Base-by-base conservation (phyloP, 495 filamentous ascomycete genomes). In the Aspergillus bridgeri region DNA sequence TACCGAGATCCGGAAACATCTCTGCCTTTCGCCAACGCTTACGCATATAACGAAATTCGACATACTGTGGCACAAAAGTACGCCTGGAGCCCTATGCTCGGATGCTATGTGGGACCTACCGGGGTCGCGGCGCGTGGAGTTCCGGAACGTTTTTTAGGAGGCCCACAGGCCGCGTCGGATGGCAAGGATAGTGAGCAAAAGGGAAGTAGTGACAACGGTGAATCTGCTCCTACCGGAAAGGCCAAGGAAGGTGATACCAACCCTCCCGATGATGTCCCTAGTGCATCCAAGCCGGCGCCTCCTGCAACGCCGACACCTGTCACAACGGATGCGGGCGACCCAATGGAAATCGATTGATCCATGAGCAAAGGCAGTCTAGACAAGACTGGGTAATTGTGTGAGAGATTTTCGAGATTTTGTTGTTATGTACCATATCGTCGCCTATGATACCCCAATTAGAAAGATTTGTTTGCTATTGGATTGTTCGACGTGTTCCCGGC, bases 1-100 rank as follows among this genome's bases (percentile, higher is more conserved):
- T 94, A 90, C 69, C 79, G 84, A 38, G 90, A 96, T 63, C 88
- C 89, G 0, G 79, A 78, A 59, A 95, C 91, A 0, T 86, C 86
- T 0, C 78, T 96, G 21, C 83, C 88, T 9, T 96, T 90, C 69
- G 81, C 82, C 42, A 90, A 88, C 63, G 73, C 83, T 21, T 85
- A 86, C 58, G 91, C 89, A 7, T 94, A 88, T 69, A 79, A 80
- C 53, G 83, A 91, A 73, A 83, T 92, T 29, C 75, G 81, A 51
- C 77, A 72, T 7, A 81, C 87, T 46, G 61, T 74, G n/a, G 69
- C 72, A 25, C 70, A 80, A 43, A 83, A 87, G 53, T 89, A 87
- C 64, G 82, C 79, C 60, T 96, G 86, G 86, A 94, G 90, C 58
- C 73, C 76, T 19, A 78, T 94, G 65, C 70, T 93, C 5, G 89